Percentiles rank a stretch among this genome's conserved stretches.
Conservation (phyloP, 345 rosid species). For the Sapria himalayana region DNA sequence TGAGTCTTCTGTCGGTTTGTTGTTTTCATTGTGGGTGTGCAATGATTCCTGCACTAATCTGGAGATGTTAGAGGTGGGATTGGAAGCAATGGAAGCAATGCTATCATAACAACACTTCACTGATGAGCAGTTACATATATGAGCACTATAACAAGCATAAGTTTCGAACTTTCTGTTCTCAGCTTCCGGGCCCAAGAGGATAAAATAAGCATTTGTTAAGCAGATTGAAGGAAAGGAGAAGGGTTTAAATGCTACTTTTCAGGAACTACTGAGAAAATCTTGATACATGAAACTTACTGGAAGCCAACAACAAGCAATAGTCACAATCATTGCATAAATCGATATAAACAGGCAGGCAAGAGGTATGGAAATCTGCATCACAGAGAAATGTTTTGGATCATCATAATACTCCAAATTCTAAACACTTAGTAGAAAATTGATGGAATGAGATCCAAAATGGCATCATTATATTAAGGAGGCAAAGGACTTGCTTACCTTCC, state of each 20-base stretch:
- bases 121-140: not conserved
- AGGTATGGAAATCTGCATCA: slow-evolving; percentile 23
- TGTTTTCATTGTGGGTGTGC: slow-evolving; percentile 18
- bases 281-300: slow-evolving; percentile 17
- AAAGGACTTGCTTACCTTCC: slow-evolving; percentile 12
- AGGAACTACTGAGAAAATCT: too few species aligned
- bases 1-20: slow-evolving; percentile 6
- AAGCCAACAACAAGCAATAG: slow-evolving; percentile 18
- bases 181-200: not conserved
- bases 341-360: slow-evolving; percentile 26
- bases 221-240: not conserved
- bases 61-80: not conserved
- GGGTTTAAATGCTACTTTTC: too few species aligned
- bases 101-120: not conserved
- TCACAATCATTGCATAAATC: slow-evolving; percentile 14
- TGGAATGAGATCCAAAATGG: not conserved
- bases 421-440: slow-evolving; percentile 5
- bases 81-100: not conserved
- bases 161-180: not conserved
- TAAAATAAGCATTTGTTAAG: not conserved
- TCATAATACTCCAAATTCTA: not conserved
- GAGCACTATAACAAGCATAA: not conserved
- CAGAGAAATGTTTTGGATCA: not conserved
- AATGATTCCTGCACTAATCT: slow-evolving; percentile 26
- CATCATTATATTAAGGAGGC: too few species aligned